Evolutionary conservation across 2,329 filamentous ascomycete species (phyloP).

Genomic region (Stachybotrys chartarum): DNA sequence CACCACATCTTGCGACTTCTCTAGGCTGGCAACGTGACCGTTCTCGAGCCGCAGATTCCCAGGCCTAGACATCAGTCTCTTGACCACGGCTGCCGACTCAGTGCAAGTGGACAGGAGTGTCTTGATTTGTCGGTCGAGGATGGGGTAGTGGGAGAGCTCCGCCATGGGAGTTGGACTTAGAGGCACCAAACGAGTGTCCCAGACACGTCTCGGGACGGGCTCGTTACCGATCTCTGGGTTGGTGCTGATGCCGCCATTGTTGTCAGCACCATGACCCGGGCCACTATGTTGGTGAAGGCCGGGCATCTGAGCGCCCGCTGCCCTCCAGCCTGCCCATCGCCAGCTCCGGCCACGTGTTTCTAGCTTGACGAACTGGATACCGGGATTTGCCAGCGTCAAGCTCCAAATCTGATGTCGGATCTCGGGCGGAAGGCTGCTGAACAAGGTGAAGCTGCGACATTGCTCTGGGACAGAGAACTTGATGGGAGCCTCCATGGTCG

Average conservation of each 20-base stretch:
- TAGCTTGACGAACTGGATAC: constrained; percentile 27
- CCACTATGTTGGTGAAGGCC: background rate
- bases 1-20: constrained; percentile 20
- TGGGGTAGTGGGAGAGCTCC: constrained; percentile 24
- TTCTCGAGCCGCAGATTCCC: constrained; percentile 15
- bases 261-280: constrained; percentile 5
- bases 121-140: constrained; percentile 9
- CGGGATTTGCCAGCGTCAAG: constrained; percentile 19
- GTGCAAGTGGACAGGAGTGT: constrained; percentile 11
- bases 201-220: constrained; percentile 7
- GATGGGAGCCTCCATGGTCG: constrained; percentile 6
- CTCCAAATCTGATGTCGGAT: constrained; percentile 28
- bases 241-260: constrained; percentile 12
- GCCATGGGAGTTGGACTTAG: constrained; percentile 18
- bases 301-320: background rate
- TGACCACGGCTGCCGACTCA: constrained; percentile 15
- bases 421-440: constrained; percentile 24
- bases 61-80: constrained; percentile 11
- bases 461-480: constrained; percentile 23
- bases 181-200: constrained; percentile 13
- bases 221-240: constrained; percentile 15
- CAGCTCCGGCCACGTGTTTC: constrained; percentile 11
- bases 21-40: constrained; percentile 21
- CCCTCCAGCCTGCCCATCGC: constrained; percentile 14
- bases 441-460: constrained; percentile 22